Conservation (phyloP, 2,329 filamentous ascomycete genomes). For the Ceratocystiopsis minuta region DNA sequence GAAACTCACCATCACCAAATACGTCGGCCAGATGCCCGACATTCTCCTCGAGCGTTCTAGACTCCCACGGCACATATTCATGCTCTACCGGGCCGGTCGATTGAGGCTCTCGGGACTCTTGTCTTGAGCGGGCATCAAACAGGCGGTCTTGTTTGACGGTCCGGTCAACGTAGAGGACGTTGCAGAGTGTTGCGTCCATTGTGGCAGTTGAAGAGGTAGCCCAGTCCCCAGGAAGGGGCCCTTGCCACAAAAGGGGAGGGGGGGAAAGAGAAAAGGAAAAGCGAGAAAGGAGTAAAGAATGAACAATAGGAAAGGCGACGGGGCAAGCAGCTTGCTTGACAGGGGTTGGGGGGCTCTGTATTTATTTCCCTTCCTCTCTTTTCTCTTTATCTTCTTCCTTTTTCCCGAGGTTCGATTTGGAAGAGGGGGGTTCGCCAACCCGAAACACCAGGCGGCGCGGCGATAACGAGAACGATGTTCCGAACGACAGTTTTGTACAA, state of each 20-base stretch:
- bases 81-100: not conserved
- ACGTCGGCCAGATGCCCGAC: conserved; percentile 31
- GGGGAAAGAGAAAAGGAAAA: not conserved
- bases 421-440: conserved; percentile 8
- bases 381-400: too few species aligned
- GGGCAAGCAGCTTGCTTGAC: not conserved
- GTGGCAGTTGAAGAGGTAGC: conserved; percentile 29
- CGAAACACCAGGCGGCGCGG: conserved; percentile 9
- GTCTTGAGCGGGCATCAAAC: conserved; percentile 16
- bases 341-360: not conserved
- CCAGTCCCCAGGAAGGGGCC: conserved; percentile 40
- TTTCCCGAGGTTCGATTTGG: not conserved
- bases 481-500: conserved; percentile 4
- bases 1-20: conserved; percentile 33
- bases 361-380: too few species aligned
- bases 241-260: conserved; percentile 23
- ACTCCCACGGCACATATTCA: conserved; percentile 14
- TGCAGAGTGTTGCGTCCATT: conserved; percentile 40
- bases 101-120: conserved; percentile 6
- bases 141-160: conserved; percentile 28
- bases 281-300: not conserved
- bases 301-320: not conserved
- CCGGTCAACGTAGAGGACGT: conserved; percentile 43
- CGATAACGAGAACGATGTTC: conserved; percentile 5
- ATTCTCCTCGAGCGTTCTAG: conserved; percentile 25